Evolutionary conservation across 225 moss, liverwort and hornwort genomes (phyloP).

Genomic region (Asterella californica): DNA sequence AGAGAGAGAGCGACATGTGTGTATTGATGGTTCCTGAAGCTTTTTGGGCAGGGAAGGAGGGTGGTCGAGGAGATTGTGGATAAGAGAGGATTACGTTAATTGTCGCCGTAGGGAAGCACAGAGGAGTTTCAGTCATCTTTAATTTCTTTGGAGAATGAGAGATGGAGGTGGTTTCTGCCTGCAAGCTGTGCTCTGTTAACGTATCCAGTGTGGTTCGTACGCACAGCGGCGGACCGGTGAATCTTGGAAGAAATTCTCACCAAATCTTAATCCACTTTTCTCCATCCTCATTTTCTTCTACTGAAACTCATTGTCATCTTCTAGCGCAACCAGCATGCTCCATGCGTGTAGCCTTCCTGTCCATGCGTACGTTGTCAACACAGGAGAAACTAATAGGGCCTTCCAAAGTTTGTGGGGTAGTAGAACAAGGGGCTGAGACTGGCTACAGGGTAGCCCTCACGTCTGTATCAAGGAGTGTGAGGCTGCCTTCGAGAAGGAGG

Average conservation of each 20-base stretch:
- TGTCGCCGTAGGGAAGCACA: no score
- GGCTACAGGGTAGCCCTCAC: slow-evolving; percentile 4
- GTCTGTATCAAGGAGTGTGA: slow-evolving; percentile 8
- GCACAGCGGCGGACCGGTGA: background rate
- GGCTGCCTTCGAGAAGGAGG: background rate
- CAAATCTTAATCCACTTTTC: background rate
- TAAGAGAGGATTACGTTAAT: background rate
- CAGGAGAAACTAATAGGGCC: background rate
- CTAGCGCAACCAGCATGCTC: slow-evolving; percentile 8
- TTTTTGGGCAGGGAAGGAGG: background rate
- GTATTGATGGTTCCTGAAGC: background rate
- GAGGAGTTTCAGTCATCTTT: background rate
- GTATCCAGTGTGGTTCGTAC: background rate
- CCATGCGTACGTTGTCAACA: background rate
- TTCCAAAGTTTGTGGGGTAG: background rate
- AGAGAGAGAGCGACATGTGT: background rate
- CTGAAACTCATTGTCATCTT: background rate
- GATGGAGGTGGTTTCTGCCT: slow-evolving; percentile 24
- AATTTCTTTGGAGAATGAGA: slow-evolving; percentile 31
- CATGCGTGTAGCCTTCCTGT: slow-evolving; percentile 5
- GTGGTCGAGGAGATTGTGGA: background rate
- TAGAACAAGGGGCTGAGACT: background rate
- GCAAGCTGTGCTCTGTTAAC: slow-evolving; percentile 22
- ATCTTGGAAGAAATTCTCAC: slow-evolving; percentile 9
- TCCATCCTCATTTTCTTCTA: background rate